Percentiles rank a stretch among this genome's conserved stretches.
Conservation (phyloP, 169 alveolate genomes). For the Cyclospora cayetanensis region DNA sequence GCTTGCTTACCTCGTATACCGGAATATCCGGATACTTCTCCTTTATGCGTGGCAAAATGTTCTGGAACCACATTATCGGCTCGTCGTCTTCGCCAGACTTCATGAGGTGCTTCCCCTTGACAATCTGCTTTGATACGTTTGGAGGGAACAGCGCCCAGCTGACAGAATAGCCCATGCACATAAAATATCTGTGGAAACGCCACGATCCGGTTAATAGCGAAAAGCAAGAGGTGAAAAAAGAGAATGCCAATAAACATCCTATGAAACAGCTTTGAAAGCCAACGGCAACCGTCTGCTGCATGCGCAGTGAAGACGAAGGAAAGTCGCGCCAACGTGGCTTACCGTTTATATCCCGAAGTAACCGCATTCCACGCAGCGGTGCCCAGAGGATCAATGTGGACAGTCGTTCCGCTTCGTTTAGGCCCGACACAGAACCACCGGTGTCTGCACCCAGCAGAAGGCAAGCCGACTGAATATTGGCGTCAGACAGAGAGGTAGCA, state of each 20-base stretch:
- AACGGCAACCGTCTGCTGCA: not conserved
- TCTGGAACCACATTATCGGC: conserved; percentile 81
- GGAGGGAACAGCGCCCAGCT: conserved; percentile 73
- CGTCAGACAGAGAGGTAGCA: not conserved
- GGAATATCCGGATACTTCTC: conserved; percentile 55
- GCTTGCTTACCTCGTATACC: conserved; percentile 47
- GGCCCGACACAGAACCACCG: conserved; percentile 88
- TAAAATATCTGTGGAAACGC: too few species aligned
- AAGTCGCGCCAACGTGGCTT: conserved; percentile 63
- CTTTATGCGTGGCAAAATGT: conserved; percentile 81
- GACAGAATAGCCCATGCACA: not conserved
- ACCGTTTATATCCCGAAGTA: conserved; percentile 81
- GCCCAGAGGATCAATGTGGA: conserved; percentile 85
- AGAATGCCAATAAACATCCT: not conserved
- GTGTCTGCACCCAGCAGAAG: conserved; percentile 68
- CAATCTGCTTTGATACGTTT: conserved; percentile 73
- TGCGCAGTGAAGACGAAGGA: not conserved
- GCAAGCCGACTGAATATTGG: not conserved
- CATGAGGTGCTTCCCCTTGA: conserved; percentile 72
- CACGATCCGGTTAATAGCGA: not conserved
- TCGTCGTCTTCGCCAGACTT: conserved; percentile 79
- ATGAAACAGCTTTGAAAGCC: not conserved
- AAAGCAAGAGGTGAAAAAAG: not conserved
- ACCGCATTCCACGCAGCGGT: conserved; percentile 89
- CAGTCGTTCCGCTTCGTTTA: conserved; percentile 84